These are phyloP conservation scores for Pythium folliculosum DNA, from an alignment of 352 stramenopile genomes.

Conservation along the genomic window DNA sequence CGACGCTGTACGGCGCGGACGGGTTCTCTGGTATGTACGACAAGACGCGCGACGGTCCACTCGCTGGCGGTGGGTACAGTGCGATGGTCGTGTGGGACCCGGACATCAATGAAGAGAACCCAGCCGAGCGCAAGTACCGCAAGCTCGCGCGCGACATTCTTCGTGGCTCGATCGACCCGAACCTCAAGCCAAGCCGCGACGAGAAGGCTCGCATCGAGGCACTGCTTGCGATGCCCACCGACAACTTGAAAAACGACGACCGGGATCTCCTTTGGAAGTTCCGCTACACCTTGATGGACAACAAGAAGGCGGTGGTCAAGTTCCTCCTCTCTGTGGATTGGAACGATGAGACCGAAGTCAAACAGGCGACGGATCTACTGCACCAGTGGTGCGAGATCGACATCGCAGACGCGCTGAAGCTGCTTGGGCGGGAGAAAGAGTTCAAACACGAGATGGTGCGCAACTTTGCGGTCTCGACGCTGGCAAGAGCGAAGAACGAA, in stretches of 20 bases:
- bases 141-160: slow-evolving; percentile 95
- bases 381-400: slow-evolving; percentile 93
- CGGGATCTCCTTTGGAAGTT: slow-evolving; percentile 97
- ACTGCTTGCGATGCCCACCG: slow-evolving; percentile 92
- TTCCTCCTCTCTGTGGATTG: slow-evolving; percentile 98
- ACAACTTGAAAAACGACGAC: slow-evolving; percentile 92
- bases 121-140: slow-evolving; percentile 98
- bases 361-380: slow-evolving; percentile 88
- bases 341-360: slow-evolving; percentile 96
- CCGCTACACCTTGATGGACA: slow-evolving; percentile 94
- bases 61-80: slow-evolving; percentile 28
- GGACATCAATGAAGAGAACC: slow-evolving; percentile 89
- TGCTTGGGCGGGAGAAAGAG: slow-evolving; percentile 92
- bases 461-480: slow-evolving; percentile 96
- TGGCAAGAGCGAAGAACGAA: slow-evolving; percentile 95
- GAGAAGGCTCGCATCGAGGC: slow-evolving; percentile 92
- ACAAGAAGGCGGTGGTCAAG: slow-evolving; percentile 96
- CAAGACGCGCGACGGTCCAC: slow-evolving; percentile 8
- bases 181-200: slow-evolving; percentile 96
- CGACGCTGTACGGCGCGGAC: slow-evolving; percentile 22
- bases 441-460: slow-evolving; percentile 92
- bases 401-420: slow-evolving; percentile 97
- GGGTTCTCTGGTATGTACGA: slow-evolving; percentile 22
- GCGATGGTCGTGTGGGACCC: slow-evolving; percentile 85
- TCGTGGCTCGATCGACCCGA: slow-evolving; percentile 95